Percentiles rank a stretch among this genome's conserved stretches.
These are phyloP conservation scores for Annona squamosa DNA, from an alignment of 164 flowering plant genomes.

Conservation along the genomic window DNA sequence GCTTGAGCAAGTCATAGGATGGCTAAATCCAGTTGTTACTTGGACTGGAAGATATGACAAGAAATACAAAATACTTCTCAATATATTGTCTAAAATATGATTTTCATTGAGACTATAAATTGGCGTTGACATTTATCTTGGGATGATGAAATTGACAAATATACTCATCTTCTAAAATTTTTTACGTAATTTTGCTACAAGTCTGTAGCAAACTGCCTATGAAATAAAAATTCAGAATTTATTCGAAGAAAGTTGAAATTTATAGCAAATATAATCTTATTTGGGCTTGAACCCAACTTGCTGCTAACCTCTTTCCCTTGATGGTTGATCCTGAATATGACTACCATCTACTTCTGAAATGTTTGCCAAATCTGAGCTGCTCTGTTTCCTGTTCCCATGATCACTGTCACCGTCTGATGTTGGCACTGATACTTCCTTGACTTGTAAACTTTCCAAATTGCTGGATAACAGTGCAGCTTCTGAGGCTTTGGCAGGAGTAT, in stretches of 20 bases:
- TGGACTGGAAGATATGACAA: not conserved
- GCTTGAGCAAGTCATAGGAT: slow-evolving; percentile 15
- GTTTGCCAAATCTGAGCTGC: slow-evolving; percentile 16
- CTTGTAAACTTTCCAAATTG: slow-evolving; percentile 14
- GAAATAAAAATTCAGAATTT: not conserved
- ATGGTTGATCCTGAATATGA: slow-evolving; percentile 16
- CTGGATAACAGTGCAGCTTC: slow-evolving; percentile 9
- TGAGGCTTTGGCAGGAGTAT: slow-evolving; percentile 9
- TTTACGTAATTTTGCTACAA: not conserved
- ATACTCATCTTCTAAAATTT: not conserved
- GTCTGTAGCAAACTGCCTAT: not conserved
- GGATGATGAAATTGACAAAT: not conserved
- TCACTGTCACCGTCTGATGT: slow-evolving; percentile 12
- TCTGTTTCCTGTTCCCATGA: not conserved
- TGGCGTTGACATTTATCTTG: too few species aligned
- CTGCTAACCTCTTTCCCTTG: slow-evolving; percentile 25
- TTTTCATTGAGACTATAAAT: too few species aligned
- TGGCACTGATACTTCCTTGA: slow-evolving; percentile 12
- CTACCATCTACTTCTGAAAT: slow-evolving; percentile 8
- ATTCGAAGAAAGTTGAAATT: not conserved
- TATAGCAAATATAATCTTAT: too few species aligned
- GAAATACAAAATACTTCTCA: not conserved
- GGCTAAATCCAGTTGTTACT: not conserved
- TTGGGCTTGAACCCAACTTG: not conserved
- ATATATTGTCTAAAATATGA: not conserved